phyloP scores from a whole-genome alignment of 2,329 filamentous ascomycete species.

The Colletotrichum trifolii region DNA sequence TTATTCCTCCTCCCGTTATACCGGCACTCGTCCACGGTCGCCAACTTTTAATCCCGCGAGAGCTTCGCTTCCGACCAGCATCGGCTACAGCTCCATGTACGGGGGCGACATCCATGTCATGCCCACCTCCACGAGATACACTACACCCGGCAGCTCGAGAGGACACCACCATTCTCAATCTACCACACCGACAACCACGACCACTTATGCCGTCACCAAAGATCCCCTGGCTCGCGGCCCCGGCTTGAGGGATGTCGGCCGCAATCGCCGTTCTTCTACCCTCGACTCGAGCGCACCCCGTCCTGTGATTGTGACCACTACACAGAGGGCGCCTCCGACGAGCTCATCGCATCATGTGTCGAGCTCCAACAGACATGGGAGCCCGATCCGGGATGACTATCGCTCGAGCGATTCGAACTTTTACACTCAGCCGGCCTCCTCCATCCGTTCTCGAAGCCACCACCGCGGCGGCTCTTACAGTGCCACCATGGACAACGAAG shows the following conservation, averaged over 20 bases:
- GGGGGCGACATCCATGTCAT: constrained; percentile 66
- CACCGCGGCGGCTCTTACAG: constrained; percentile 57
- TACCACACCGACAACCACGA: constrained; percentile 49
- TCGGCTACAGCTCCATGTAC: constrained; percentile 62
- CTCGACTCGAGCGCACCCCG: constrained; percentile 62
- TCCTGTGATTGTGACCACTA: constrained; percentile 68
- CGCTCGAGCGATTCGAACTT: constrained; percentile 64
- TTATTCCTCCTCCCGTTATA: constrained; percentile 36
- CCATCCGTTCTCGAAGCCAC: constrained; percentile 62
- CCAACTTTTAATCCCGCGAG: constrained; percentile 62
- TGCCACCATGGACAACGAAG: constrained; percentile 62
- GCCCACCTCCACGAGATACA: constrained; percentile 53
- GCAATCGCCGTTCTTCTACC: constrained; percentile 61
- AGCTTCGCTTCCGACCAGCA: constrained; percentile 63
- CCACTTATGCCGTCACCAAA: constrained; percentile 67
- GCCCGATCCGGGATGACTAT: constrained; percentile 64
- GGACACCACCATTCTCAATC: constrained; percentile 35
- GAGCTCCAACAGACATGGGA: constrained; percentile 49
- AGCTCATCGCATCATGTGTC: constrained; percentile 47
- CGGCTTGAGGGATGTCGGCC: constrained; percentile 60
- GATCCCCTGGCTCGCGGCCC: constrained; percentile 61
- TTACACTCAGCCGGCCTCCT: constrained; percentile 69
- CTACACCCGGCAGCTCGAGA: constrained; percentile 27
- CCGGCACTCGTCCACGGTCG: constrained; percentile 47
- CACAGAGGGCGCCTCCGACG: constrained; percentile 54